These are phyloP conservation scores for Coffea humblotiana DNA, from an alignment of 305 asterid species.

Conservation along the genomic window DNA sequence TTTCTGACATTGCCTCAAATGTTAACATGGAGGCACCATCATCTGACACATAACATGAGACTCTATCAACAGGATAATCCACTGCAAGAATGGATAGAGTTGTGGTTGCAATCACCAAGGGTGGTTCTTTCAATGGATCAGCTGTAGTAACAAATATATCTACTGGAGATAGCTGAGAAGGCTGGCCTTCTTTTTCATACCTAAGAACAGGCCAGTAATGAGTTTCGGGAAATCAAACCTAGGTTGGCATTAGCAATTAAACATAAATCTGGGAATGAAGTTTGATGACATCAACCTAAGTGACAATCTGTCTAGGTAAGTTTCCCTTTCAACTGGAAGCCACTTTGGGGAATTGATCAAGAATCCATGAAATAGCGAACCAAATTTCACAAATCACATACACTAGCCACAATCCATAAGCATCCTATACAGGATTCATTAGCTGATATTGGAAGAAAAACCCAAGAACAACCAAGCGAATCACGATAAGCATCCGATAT, in stretches of 20 bases:
- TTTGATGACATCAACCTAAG: conserved; percentile 2
- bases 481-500: conserved; percentile 33
- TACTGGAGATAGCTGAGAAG: conserved; percentile 35
- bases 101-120: conserved; percentile 50
- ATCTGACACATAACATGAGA: conserved; percentile 40
- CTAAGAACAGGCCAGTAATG: conserved; percentile 10
- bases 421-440: conserved; percentile 36
- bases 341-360: conserved; percentile 52
- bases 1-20: conserved; percentile 45
- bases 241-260: not conserved
- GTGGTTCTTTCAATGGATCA: conserved; percentile 57
- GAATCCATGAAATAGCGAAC: conserved; percentile 49
- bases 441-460: conserved; percentile 41
- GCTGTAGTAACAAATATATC: conserved; percentile 51
- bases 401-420: conserved; percentile 37
- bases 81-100: conserved; percentile 47
- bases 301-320: conserved; percentile 34
- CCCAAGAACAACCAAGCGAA: conserved; percentile 38
- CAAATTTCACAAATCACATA: conserved; percentile 45
- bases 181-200: conserved; percentile 43
- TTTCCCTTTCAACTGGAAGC: conserved; percentile 39
- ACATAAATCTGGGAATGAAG: not conserved
- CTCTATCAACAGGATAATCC: conserved; percentile 41
- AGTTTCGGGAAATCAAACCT: not conserved
- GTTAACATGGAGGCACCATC: conserved; percentile 51